Evolutionary conservation across 345 rosid genomes (phyloP).

Genomic region (Durio zibethinus): DNA sequence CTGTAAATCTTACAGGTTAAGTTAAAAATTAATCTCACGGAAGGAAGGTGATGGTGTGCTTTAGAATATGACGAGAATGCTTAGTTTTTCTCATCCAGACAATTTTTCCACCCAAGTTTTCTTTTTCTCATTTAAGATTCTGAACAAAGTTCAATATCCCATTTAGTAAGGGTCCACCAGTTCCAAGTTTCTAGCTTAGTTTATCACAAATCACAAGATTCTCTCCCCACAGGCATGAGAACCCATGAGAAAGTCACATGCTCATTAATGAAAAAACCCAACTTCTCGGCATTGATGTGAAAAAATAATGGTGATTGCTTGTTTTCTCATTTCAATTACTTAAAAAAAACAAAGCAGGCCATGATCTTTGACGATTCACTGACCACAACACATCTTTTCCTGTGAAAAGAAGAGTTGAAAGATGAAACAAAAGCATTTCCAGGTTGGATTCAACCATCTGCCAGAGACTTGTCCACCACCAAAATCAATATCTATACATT

Average conservation of each 20-base stretch:
- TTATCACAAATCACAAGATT: constrained; percentile 17
- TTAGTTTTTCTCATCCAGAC: background rate
- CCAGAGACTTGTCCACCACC: background rate
- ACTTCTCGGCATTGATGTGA: background rate
- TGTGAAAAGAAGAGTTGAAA: background rate
- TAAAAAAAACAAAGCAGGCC: background rate
- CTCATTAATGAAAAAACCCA: constrained; percentile 2
- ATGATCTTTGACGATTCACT: background rate
- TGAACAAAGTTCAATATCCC: background rate
- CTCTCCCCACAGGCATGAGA: background rate
- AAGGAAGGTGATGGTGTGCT: background rate
- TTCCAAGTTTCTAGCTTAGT: constrained; percentile 11
- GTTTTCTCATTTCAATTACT: background rate
- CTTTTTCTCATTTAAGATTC: background rate
- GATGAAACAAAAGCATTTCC: background rate
- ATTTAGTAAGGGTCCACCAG: background rate
- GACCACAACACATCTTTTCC: too few species aligned
- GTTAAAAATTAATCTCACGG: too few species aligned
- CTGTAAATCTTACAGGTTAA: background rate
- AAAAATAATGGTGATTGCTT: background rate
- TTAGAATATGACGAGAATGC: background rate
- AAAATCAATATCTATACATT: too few species aligned
- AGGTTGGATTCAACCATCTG: background rate
- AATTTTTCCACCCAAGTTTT: too few species aligned
- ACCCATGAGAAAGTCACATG: background rate